A percentile compares a stretch with the other conserved stretches of the same genome.
phyloP scores from a whole-genome alignment of 495 filamentous ascomycete genomes.

The Lichina pygmaea region DNA sequence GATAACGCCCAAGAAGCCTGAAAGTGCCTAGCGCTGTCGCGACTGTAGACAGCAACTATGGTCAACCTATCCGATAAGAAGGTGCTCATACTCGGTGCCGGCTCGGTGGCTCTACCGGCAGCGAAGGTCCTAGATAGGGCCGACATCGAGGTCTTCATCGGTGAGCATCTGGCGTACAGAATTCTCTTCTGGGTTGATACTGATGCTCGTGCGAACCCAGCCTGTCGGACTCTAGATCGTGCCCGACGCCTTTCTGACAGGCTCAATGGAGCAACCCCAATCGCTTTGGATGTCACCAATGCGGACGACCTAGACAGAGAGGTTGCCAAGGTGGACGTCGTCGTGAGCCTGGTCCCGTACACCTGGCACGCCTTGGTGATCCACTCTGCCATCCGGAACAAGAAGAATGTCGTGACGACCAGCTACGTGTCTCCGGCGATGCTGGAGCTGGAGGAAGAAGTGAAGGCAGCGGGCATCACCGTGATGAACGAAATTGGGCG shows the following conservation, averaged over 20 bases:
- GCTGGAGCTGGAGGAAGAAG: conserved; percentile 56
- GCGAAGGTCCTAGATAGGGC: conserved; percentile 50
- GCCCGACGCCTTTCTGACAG: conserved; percentile 50
- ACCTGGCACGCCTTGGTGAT: conserved; percentile 77
- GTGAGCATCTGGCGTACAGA: conserved; percentile 11
- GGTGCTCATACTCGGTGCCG: conserved; percentile 49
- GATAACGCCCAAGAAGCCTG: not conserved
- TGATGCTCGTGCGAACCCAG: conserved; percentile 14
- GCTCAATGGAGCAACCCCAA: conserved; percentile 39
- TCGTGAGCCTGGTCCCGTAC: conserved; percentile 73
- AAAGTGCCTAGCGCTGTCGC: not conserved
- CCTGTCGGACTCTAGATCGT: conserved; percentile 58
- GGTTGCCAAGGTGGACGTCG: conserved; percentile 51
- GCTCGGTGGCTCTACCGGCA: conserved; percentile 62
- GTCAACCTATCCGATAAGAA: conserved; percentile 8
- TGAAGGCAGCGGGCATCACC: conserved; percentile 81
- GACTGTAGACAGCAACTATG: not conserved
- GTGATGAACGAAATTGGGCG: conserved; percentile 92
- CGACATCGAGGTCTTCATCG: conserved; percentile 30
- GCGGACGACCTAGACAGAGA: conserved; percentile 47
- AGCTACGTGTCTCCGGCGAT: conserved; percentile 82
- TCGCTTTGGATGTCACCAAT: conserved; percentile 63
- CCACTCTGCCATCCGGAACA: conserved; percentile 75
- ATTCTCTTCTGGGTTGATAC: conserved; percentile 15
- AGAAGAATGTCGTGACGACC: conserved; percentile 95